Conservation (phyloP, 208 protist genomes). For the Spongospora subterranea region DNA sequence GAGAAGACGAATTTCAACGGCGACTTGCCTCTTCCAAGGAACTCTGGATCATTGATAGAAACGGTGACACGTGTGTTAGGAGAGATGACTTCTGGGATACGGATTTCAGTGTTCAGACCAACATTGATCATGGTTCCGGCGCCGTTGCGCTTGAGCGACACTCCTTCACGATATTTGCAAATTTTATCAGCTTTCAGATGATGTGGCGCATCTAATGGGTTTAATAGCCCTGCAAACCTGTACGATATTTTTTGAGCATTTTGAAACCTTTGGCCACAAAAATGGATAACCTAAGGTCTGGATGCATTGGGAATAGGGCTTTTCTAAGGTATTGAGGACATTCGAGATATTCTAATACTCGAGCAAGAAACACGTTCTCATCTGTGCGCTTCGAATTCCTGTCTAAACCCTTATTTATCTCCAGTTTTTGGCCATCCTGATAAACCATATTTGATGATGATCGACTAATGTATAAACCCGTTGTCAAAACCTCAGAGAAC, state of each 20-base stretch:
- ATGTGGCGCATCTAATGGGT: constrained; percentile 71
- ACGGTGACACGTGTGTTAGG: constrained; percentile 27
- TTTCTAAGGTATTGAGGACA: constrained; percentile 73
- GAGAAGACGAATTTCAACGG: not conserved
- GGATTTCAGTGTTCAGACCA: not conserved
- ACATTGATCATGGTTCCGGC: not conserved
- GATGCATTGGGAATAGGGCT: constrained; percentile 70
- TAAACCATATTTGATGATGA: not conserved
- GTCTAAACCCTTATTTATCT: not conserved
- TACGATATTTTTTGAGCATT: constrained; percentile 66
- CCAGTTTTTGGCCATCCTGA: not conserved
- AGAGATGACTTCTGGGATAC: not conserved
- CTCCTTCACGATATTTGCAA: constrained; percentile 69
- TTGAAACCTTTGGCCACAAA: not conserved
- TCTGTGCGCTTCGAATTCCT: constrained; percentile 40
- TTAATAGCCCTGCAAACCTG: constrained; percentile 69
- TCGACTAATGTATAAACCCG: not conserved
- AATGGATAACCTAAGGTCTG: constrained; percentile 63
- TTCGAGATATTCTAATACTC: constrained; percentile 75
- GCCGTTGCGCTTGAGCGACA: constrained; percentile 26
- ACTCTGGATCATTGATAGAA: not conserved
- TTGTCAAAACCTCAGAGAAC: constrained; percentile 58
- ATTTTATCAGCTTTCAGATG: constrained; percentile 65
- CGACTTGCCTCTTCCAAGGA: not conserved
- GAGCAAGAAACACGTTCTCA: constrained; percentile 66